These are phyloP conservation scores for Acanthamoeba sp. DNA, from an alignment of 208 protist genomes.

Conservation along the genomic window DNA sequence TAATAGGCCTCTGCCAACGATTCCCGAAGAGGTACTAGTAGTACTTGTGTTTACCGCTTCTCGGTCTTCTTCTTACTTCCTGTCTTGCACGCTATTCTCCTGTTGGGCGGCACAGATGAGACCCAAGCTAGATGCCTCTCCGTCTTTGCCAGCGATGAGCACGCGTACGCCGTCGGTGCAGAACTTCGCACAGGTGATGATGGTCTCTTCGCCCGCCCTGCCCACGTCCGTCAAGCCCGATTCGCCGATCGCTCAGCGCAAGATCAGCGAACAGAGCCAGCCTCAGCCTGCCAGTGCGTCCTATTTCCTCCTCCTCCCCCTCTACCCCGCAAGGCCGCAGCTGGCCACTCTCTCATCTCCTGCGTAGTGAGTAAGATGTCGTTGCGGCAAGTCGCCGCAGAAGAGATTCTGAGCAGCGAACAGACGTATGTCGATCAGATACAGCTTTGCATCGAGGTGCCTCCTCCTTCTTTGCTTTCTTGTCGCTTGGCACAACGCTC, in stretches of 20 bases:
- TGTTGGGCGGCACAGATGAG: not conserved
- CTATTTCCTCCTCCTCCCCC: not conserved
- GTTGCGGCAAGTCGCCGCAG: conserved; percentile 40
- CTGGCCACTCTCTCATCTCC: no score
- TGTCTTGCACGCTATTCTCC: no score
- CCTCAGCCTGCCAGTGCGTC: not conserved
- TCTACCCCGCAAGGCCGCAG: not conserved
- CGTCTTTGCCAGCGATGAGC: not conserved
- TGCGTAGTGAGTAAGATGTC: conserved; percentile 46
- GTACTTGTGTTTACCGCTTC: not conserved
- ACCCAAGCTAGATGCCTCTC: not conserved
- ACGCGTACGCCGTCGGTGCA: not conserved
- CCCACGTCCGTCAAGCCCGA: conserved; percentile 29
- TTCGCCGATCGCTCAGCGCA: conserved; percentile 18
- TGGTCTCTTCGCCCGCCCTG: conserved; percentile 3
- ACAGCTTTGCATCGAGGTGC: conserved; percentile 1
- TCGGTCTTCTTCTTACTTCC: no score
- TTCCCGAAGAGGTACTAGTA: not conserved
- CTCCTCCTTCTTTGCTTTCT: not conserved
- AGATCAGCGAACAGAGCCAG: conserved; percentile 21
- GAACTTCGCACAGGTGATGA: conserved; percentile 44
- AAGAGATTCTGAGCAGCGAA: conserved; percentile 56
- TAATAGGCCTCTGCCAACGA: conserved; percentile 1
- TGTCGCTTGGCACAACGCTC: not conserved
- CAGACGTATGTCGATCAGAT: conserved; percentile 65